phyloP scores from a whole-genome alignment of 495 filamentous ascomycete genomes.

The Cairneyella variabilis region DNA sequence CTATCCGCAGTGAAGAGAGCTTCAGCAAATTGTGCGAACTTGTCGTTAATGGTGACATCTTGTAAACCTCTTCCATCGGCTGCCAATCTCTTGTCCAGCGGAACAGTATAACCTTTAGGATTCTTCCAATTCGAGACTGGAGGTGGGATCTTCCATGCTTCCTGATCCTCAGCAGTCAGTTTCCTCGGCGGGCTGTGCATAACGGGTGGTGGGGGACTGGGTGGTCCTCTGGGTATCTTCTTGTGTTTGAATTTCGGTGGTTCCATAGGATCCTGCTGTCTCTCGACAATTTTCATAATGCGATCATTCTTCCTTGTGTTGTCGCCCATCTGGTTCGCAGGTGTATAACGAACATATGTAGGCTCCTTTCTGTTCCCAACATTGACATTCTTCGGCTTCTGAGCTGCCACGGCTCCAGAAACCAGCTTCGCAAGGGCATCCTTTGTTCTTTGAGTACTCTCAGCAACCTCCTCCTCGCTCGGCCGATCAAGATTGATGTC shows the following conservation, averaged over 20 bases:
- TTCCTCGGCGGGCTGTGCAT: constrained; percentile 96
- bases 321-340: constrained; percentile 96
- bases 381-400: constrained; percentile 94
- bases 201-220: constrained; percentile 86
- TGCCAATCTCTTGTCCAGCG: constrained; percentile 94
- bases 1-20: constrained; percentile 90
- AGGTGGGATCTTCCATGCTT: constrained; percentile 93
- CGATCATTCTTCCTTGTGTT: constrained; percentile 82
- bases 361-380: constrained; percentile 72
- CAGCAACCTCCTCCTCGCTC: constrained; percentile 75
- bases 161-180: constrained; percentile 94
- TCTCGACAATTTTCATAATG: constrained; percentile 97
- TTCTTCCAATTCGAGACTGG: constrained; percentile 99
- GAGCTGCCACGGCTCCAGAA: constrained; percentile 77
- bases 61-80: constrained; percentile 90
- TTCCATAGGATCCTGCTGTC: constrained; percentile 95
- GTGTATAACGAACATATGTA: constrained; percentile 93
- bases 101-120: constrained; percentile 95
- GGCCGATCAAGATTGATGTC: constrained; percentile 89
- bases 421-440: constrained; percentile 79
- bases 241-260: constrained; percentile 98
- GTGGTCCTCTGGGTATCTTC: constrained; percentile 94
- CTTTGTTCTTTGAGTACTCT: constrained; percentile 82
- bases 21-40: constrained; percentile 95
- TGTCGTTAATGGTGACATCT: constrained; percentile 97